These are phyloP conservation scores for Papilionanthe hybrid DNA, from an alignment of 116 monocot species.

Conservation along the genomic window DNA sequence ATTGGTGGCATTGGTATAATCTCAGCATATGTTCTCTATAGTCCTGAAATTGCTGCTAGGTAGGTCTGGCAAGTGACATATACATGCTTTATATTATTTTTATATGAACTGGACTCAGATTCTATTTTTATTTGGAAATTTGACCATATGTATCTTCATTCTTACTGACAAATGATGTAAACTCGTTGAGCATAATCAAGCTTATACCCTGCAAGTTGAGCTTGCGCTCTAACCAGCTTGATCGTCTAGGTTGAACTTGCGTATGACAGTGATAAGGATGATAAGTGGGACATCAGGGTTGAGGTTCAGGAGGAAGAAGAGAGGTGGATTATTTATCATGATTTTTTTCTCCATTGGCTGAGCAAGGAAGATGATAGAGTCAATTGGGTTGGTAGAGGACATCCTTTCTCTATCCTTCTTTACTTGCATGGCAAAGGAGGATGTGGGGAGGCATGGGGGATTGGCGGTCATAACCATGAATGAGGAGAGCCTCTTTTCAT, in stretches of 20 bases:
- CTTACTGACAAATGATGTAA: background rate
- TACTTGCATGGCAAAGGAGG: no score
- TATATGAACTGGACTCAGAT: background rate
- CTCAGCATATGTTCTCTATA: constrained; percentile 82
- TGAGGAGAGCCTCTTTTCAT: background rate
- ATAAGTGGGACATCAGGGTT: background rate
- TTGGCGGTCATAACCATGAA: no score
- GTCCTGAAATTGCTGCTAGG: constrained; percentile 81
- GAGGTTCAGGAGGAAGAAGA: no score
- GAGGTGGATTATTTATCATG: no score
- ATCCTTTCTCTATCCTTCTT: no score
- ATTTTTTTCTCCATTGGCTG: no score
- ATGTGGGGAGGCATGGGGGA: no score
- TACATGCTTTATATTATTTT: background rate
- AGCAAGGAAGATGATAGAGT: no score
- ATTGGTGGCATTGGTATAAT: constrained; percentile 83
- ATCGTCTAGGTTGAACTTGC: background rate
- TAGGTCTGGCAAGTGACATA: constrained; percentile 12
- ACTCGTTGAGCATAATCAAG: background rate
- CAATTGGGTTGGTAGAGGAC: no score
- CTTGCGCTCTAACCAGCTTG: no score
- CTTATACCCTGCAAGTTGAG: no score
- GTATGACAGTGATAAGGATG: no score
- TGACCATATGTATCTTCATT: background rate
- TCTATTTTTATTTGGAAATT: background rate